Base-by-base conservation (phyloP, 768 basidiomycete genomes). In the Phanerochaete sordida region DNA sequence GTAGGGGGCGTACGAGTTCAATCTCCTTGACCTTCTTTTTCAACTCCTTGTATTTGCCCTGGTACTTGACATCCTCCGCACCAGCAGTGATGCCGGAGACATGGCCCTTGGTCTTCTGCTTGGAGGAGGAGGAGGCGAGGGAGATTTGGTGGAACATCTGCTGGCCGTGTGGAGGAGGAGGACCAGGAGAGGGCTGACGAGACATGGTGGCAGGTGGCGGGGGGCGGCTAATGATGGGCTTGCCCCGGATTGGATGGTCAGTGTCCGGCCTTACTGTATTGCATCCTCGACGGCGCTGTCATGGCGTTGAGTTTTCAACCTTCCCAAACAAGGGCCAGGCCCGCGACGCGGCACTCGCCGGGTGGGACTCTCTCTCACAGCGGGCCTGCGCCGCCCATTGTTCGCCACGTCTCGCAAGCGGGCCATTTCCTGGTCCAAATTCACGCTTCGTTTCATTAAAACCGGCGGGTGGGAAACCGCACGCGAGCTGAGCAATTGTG, bases 21-120 rank as follows among this genome's bases (percentile, higher is more conserved):
- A 93, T 89, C 74, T 93, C 91, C 70, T 86, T 88, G 59, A 93
- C 91, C 76, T 92, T 93, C 74, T 86, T 83, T 73, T 91, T 93
- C 64, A 94, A 78, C 60, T 94, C 91, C 72, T 86, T 91, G 77
- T 93, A 94, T 75, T 93, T 93, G 68, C 84, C 82, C 61, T 90
- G 88, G 72, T 93, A 94, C 74, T 91, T 93, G 69, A 83, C 84
- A 73, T 93, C 91, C 70, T 93, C 91, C 21, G 87, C 89, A 66
- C 88, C 87, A 27, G 88, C 88, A 39, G 88, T 82, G 63, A 90
- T 88, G 62, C 87, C 88, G 23, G 60, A 55, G 21, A 62, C 63
- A 53, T 57, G 57, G 1, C 49, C 26, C 61, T 63, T 64, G n/a
- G 61, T 45, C 51, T 62, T 62, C 54, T 60, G 61, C 47, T 31